These are phyloP conservation scores for Uronychia binucleata DNA, from an alignment of 73 alveolate genomes.

Conservation along the genomic window DNA sequence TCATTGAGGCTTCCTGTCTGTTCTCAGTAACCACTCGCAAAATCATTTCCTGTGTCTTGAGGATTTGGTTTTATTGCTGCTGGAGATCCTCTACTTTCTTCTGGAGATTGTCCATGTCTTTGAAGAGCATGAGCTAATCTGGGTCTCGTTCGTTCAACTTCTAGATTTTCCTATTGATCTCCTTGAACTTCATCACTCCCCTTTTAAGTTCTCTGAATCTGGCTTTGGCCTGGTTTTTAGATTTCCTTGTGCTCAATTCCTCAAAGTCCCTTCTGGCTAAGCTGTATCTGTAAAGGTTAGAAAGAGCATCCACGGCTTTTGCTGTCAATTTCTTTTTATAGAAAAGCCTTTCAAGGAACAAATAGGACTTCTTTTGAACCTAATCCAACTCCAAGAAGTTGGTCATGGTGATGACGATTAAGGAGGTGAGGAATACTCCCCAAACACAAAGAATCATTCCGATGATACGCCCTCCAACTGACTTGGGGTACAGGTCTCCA, in stretches of 20 bases:
- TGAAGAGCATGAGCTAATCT: not conserved
- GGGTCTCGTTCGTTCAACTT: not conserved
- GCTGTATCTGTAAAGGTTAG: constrained; percentile 9
- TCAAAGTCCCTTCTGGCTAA: not conserved
- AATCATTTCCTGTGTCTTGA: not conserved
- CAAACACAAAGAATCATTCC: constrained; percentile 57
- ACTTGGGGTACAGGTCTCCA: constrained; percentile 67
- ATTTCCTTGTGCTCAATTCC: not conserved
- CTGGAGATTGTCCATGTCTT: not conserved
- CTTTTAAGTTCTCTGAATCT: not conserved
- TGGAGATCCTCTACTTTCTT: not conserved
- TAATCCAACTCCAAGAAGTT: constrained; percentile 9
- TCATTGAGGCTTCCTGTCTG: too few species aligned
- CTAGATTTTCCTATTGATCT: not conserved
- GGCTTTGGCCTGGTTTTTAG: not conserved
- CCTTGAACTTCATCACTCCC: not conserved
- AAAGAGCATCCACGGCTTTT: constrained; percentile 18
- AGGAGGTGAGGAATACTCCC: constrained; percentile 59
- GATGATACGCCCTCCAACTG: constrained; percentile 55
- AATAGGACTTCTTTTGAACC: constrained; percentile 14
- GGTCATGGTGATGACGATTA: constrained; percentile 44
- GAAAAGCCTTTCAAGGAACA: constrained; percentile 12
- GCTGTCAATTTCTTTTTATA: constrained; percentile 2
- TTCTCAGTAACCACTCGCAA: too few species aligned
- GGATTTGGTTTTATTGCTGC: not conserved